Evolutionary conservation across 768 basidiomycete genomes (phyloP).

Genomic region (Serpula lacrymans): DNA sequence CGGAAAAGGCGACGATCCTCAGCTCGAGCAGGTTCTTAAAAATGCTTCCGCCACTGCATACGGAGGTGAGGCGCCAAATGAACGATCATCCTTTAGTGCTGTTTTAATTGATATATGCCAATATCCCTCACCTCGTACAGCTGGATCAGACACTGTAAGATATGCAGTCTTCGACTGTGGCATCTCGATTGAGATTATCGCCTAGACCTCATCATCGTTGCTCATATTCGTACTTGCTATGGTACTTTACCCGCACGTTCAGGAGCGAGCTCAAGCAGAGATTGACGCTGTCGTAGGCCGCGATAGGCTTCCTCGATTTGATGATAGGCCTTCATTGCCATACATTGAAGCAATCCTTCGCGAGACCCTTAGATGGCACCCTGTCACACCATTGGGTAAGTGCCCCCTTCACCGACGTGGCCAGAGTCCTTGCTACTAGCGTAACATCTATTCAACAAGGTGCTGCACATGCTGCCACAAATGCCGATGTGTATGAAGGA

Average conservation of each 20-base stretch:
- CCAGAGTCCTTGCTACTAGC: too few relatives aligned
- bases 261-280: conserved; percentile 19
- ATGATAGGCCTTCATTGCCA: conserved; percentile 13
- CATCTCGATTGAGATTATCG: background rate
- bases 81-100: too few relatives aligned
- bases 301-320: conserved; percentile 12
- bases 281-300: conserved; percentile 18
- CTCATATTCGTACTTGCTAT: conserved; percentile 17
- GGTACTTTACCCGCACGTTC: conserved; percentile 15
- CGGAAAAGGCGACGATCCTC: too few relatives aligned
- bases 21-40: too few relatives aligned
- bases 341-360: conserved; percentile 17
- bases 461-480: conserved; percentile 32
- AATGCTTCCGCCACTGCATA: too few relatives aligned
- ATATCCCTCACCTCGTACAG: conserved; percentile 14
- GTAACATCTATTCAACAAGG: too few relatives aligned
- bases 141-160: conserved; percentile 2
- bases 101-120: too few relatives aligned
- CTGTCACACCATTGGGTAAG: too few relatives aligned
- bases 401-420: too few relatives aligned
- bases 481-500: conserved; percentile 41
- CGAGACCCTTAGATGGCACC: too few relatives aligned
- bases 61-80: too few relatives aligned
- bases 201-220: background rate
- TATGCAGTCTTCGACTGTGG: background rate